Evolutionary conservation across 345 rosid genomes (phyloP), one percentile per base, ranked within the genome.

Genomic region (Hibiscus tridactylites): DNA sequence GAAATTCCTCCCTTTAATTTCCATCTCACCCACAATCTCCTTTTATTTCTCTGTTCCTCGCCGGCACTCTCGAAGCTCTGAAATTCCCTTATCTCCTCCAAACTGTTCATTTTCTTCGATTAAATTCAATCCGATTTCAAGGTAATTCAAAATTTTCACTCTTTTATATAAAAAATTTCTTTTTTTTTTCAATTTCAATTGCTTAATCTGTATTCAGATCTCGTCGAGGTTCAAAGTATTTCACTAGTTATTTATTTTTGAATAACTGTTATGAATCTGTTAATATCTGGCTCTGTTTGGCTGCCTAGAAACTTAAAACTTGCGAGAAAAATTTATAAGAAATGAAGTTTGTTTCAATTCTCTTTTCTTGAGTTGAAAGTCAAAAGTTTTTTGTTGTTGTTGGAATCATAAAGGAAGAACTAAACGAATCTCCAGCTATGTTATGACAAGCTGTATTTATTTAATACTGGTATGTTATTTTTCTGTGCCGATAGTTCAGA

Each of bases 61-160:
- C 53, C 53, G 53, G 53, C 17, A 12, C 53, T 49, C 53, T 11
- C 53, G 17, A 50, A 50, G 16, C 53, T 49, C 53, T 49, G n/a
- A 59, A 42, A 67, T 0, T 13, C 9, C 16, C 61, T 3, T 10
- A 29, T 53, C 0, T 42, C 58, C 8, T 53, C 76, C 71, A 57
- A 21, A 42, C 54, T 1, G 1, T 28, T 54, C 12, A 24, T 26
- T 19, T 7, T 65, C 54, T 47, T 5, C 54, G 3, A 29, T 66
- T 64, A 5, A 60, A 21, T 65, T 46, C 53, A 47, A 46, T 21
- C 72, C 33, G 24, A 24, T 21, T 61, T 61, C 54, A 61, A 79
- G 78, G 76, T 79, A 37, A 53, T 37, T 50, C 19, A 64, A 50
- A 16, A 3, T 8, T 46, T 33, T 24, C 50, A 21, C 17, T 19